phyloP scores from a whole-genome alignment of 805 yeast genomes.

The Barnettozyma salicaria region DNA sequence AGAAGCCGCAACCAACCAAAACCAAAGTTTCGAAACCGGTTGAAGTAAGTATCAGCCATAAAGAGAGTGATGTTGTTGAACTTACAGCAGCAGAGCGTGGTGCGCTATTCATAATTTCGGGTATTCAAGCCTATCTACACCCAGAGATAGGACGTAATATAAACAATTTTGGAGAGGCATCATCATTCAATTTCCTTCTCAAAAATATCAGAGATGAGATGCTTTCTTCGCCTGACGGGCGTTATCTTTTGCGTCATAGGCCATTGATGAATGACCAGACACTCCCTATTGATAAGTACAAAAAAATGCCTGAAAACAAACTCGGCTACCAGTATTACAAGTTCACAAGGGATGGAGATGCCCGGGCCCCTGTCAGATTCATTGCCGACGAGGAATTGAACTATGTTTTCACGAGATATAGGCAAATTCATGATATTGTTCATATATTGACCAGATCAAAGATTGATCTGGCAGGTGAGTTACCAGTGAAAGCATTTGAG shows the following conservation, averaged over 20 bases:
- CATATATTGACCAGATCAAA: constrained; percentile 91
- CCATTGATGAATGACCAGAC: constrained; percentile 79
- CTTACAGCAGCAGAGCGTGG: constrained; percentile 55
- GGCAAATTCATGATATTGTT: constrained; percentile 96
- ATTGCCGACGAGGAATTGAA: constrained; percentile 89
- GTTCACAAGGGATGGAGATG: constrained; percentile 92
- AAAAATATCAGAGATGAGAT: constrained; percentile 58
- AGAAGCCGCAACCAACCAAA: not conserved
- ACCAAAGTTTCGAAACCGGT: no score
- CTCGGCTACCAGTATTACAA: constrained; percentile 76
- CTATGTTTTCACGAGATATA: constrained; percentile 85
- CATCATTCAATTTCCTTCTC: constrained; percentile 70
- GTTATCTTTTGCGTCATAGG: constrained; percentile 68
- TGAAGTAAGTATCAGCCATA: no score
- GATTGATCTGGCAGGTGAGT: constrained; percentile 91
- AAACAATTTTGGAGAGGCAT: constrained; percentile 84
- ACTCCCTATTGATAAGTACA: constrained; percentile 55
- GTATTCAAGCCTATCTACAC: constrained; percentile 69
- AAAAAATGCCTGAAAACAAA: constrained; percentile 57
- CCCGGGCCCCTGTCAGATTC: constrained; percentile 80
- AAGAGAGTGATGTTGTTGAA: no score
- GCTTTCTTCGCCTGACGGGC: constrained; percentile 71
- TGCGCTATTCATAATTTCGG: constrained; percentile 63
- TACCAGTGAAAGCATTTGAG: constrained; percentile 87
- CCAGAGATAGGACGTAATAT: constrained; percentile 73